Evolutionary conservation across 495 filamentous ascomycete genomes (phyloP), one percentile per base, ranked within the genome.

Genomic region (Neurospora sp.): DNA sequence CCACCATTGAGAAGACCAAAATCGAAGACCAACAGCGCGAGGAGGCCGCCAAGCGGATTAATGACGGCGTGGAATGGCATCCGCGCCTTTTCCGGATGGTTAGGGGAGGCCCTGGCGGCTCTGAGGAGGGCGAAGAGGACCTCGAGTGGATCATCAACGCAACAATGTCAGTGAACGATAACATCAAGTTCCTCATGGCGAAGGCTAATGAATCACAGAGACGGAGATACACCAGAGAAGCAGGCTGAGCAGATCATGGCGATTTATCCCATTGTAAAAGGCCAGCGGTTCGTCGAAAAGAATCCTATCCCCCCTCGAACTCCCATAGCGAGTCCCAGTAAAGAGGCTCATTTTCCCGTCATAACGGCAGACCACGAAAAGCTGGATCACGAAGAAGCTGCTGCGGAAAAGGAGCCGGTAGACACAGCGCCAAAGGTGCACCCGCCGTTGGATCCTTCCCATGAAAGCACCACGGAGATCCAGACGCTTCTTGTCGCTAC

Each of bases 131-230:
- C 20, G 93, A 97, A 77, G 88, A 89, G 72, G 91, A 92, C 72
- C 84, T 99, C 31, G 96, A 99, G 80, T 99, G 93, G 93, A 93
- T 98, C 76, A 91, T 99, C 77, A 91, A 94, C 78, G 91, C 96
- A 14, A 84, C 91, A 73, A 89, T 98, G 93, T 98, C 83, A 82
- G 91, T 82, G 37, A 42, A 73, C 71, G 53, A 12, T 65, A 18
- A 59, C 3, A 53, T 12, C 31, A 71, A 41, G 20, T 38, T 16
- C 42, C 44, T 61, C 68, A 65, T 41, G 68, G 68, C 44, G 5
- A 35, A 45, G 71, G 68, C 82, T 84, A 76, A 85, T 72, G 41
- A 16, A 65, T 38, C 22, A 40, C 65, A 80, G 81, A 76, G 96
- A 94, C 73, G 85, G 86, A 42, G 81, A 86, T 45, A 89, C 93